A percentile compares a stretch with the other conserved stretches of the same genome.
Conservation (phyloP, 2,329 filamentous ascomycete species). For the Aspergillus brunneoviolaceus region DNA sequence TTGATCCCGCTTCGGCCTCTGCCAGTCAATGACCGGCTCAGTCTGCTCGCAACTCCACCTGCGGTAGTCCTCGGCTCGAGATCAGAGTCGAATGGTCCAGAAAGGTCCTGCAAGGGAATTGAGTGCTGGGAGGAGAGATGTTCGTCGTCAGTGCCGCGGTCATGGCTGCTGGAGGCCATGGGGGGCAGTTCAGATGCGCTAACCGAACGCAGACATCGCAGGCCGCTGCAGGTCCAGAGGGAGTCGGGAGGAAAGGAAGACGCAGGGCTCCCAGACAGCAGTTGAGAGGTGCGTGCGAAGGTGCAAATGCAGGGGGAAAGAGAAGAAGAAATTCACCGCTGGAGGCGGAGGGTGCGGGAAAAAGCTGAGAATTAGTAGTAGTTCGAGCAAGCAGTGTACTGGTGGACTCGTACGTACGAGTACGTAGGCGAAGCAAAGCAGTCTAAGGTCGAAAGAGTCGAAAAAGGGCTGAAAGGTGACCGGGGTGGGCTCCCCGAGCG, state of each 20-base stretch:
- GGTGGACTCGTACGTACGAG: neutral
- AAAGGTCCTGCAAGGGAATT: slow-evolving; percentile 70
- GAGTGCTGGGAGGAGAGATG: slow-evolving; percentile 45
- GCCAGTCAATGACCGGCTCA: slow-evolving; percentile 42
- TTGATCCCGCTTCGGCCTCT: slow-evolving; percentile 43
- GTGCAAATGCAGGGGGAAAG: slow-evolving; percentile 6
- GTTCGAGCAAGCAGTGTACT: neutral
- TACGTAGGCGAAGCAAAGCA: neutral
- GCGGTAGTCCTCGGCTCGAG: slow-evolving; percentile 28
- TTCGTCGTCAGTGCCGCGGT: slow-evolving; percentile 29
- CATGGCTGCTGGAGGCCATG: slow-evolving; percentile 43
- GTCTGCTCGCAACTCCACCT: slow-evolving; percentile 43
- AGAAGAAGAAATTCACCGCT: neutral
- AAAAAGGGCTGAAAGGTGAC: slow-evolving; percentile 7
- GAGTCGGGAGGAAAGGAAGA: slow-evolving; percentile 4
- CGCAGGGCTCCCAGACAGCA: slow-evolving; percentile 1
- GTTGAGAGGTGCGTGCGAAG: neutral
- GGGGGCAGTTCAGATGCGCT: slow-evolving; percentile 35
- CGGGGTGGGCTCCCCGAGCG: slow-evolving; percentile 1
- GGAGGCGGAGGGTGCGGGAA: neutral
- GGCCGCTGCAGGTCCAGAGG: slow-evolving; percentile 17
- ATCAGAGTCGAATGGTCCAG: slow-evolving; percentile 39
- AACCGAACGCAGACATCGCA: slow-evolving; percentile 43
- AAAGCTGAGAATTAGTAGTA: neutral
- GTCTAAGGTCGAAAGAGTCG: neutral